phyloP scores from a whole-genome alignment of 805 yeast species.

The Zygosaccharomyces siamensis region DNA sequence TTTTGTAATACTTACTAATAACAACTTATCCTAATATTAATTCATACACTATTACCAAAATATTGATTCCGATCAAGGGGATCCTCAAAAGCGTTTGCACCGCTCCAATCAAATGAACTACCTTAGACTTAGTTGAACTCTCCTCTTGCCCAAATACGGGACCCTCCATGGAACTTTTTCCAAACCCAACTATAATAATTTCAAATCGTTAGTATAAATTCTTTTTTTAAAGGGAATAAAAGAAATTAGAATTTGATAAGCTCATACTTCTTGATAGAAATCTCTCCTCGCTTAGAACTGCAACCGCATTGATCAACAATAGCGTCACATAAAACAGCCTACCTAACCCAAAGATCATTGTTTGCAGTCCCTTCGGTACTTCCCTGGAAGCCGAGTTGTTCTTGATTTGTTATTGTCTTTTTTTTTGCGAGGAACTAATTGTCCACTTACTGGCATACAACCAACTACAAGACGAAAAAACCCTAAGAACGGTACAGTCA shows the following conservation, averaged over 20 bases:
- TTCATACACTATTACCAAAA: conserved; percentile 64
- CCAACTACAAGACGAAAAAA: not conserved
- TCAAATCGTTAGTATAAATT: not conserved
- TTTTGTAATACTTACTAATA: not conserved
- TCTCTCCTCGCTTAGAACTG: conserved; percentile 75
- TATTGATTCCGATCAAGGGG: conserved; percentile 65
- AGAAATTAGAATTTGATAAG: conserved; percentile 1
- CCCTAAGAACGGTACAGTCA: not conserved
- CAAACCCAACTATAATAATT: conserved; percentile 40
- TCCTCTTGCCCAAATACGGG: conserved; percentile 45
- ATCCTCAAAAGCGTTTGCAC: conserved; percentile 71
- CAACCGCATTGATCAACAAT: conserved; percentile 65
- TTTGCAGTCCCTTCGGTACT: not conserved
- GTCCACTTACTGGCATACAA: not conserved
- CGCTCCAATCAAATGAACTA: conserved; percentile 65
- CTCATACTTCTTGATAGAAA: conserved; percentile 55
- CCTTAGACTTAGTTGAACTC: conserved; percentile 49
- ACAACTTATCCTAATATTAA: conserved; percentile 52
- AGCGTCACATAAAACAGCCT: conserved; percentile 51
- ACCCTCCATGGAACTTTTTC: conserved; percentile 35
- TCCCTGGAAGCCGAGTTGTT: not conserved
- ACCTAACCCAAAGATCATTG: conserved; percentile 54
- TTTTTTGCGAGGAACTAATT: not conserved
- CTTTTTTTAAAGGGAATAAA: not conserved
- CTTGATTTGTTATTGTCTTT: not conserved